Conservation (phyloP, 2,329 filamentous ascomycete species). For the Hypoxylon sp. region DNA sequence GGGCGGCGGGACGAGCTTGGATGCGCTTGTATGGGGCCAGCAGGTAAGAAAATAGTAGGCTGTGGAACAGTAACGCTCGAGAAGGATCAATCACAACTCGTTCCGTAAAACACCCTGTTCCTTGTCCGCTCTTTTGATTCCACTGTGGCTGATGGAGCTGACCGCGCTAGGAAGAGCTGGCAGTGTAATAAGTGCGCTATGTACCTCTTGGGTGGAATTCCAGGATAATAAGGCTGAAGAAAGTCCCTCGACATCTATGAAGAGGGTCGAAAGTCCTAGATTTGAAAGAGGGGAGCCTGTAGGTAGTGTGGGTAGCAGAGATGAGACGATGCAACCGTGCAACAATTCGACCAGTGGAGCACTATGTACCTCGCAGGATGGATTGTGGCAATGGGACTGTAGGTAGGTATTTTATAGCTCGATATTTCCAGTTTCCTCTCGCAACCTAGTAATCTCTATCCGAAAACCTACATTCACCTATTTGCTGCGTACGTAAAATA, state of each 20-base stretch:
- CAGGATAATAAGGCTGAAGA: constrained; percentile 44
- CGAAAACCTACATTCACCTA: constrained; percentile 14
- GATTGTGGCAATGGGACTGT: constrained; percentile 36
- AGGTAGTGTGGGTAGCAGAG: constrained; percentile 31
- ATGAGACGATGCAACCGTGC: constrained; percentile 40
- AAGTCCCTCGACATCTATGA: constrained; percentile 21
- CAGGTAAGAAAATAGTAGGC: constrained; percentile 49
- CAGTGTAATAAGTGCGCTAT: constrained; percentile 15
- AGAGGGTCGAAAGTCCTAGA: constrained; percentile 40
- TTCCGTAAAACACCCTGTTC: constrained; percentile 34
- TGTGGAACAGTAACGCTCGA: constrained; percentile 42
- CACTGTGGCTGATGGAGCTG: constrained; percentile 49
- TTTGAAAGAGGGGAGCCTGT: constrained; percentile 38
- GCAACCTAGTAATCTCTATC: not conserved
- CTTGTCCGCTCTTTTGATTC: constrained; percentile 38
- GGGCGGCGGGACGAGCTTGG: constrained; percentile 31
- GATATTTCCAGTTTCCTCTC: constrained; percentile 12
- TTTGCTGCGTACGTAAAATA: constrained; percentile 12
- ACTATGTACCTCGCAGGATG: constrained; percentile 8
- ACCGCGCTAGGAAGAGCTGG: constrained; percentile 40
- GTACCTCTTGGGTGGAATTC: constrained; percentile 23
- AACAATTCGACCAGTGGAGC: constrained; percentile 34
- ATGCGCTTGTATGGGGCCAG: constrained; percentile 27
- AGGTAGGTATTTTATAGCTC: constrained; percentile 27
- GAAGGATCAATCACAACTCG: constrained; percentile 39